These are phyloP conservation scores for Usnea hakonensis DNA, from an alignment of 495 filamentous ascomycete genomes.

Conservation along the genomic window DNA sequence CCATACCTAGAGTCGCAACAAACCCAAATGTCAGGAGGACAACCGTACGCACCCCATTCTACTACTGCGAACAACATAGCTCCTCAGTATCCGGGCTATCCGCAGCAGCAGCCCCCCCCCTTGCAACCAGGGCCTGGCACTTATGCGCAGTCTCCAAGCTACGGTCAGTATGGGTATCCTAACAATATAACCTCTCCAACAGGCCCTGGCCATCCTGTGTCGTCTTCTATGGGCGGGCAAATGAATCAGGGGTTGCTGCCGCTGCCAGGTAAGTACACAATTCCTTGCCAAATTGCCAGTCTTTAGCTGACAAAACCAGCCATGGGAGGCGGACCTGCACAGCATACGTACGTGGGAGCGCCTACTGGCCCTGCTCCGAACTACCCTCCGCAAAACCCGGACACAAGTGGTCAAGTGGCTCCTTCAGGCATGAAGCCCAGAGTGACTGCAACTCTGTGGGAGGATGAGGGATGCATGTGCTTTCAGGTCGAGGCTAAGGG, in stretches of 20 bases:
- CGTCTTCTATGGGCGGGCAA: conserved; percentile 56
- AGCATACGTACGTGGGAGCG: conserved; percentile 30
- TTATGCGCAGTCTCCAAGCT: conserved; percentile 59
- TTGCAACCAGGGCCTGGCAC: conserved; percentile 68
- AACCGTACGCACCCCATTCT: conserved; percentile 70
- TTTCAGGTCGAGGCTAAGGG: conserved; percentile 97
- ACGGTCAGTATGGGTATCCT: conserved; percentile 65
- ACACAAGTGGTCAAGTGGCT: conserved; percentile 84
- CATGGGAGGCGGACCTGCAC: conserved; percentile 28
- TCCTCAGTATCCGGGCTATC: conserved; percentile 59
- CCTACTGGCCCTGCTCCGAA: conserved; percentile 45
- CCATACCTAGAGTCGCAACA: conserved; percentile 79
- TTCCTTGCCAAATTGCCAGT: not conserved
- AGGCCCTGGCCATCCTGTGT: conserved; percentile 56
- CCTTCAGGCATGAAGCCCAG: conserved; percentile 98
- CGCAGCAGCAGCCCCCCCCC: conserved; percentile 66
- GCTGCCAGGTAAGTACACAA: conserved; percentile 49
- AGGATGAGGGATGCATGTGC: conserved; percentile 95
- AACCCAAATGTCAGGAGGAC: conserved; percentile 72
- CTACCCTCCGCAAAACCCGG: conserved; percentile 56
- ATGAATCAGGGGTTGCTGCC: conserved; percentile 55
- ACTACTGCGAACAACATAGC: conserved; percentile 67
- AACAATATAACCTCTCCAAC: conserved; percentile 71
- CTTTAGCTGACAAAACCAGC: conserved; percentile 21
- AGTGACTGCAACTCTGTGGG: conserved; percentile 95